Base-by-base conservation (phyloP, 1,139 yeast species). In the Debaryomycetaceae sp. region DNA sequence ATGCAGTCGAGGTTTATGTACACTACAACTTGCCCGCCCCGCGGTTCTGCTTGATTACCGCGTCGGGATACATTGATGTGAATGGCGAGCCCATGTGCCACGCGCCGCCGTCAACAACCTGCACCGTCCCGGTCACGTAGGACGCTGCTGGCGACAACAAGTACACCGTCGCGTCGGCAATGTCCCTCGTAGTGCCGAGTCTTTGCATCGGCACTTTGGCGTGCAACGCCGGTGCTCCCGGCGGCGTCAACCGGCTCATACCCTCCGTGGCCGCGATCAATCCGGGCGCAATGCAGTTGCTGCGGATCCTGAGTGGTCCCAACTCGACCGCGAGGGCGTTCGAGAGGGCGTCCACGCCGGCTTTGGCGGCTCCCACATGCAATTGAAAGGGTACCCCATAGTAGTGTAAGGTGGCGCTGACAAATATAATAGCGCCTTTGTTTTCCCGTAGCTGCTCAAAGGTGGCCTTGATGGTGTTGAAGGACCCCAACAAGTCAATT, bases 341-440 rank as follows among this genome's bases (percentile, higher is more conserved):
- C 14, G 86, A 75, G 26, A 86, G 58, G 1, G 95, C 92, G 48
- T 87, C 96, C 22, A 86, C 73, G 14, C 95, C 96, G 1, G 95
- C 95, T 56, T 86, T 86, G 5, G 95, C 95, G 0, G 96, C 95
- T 2, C 86, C 80, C 1, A 83, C 95, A 41, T 85, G 96, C 5
- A 72, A 47, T 54, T 86, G 95, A 55, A 79, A 73, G 5, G 95
- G 94, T 6, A 80, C 72, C 13, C 95, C 95, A 42, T 77, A 72
- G 53, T 81, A 82, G 52, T 86, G 95, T 32, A 86, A 62, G 1
- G 95, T 85, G 2, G 96, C 93, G 30, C 86, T 73, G 13, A 86
- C 80, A 44, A 86, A 83, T 7, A 86, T 40, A n/a, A 82, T 64
- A 3, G 72, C 53, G 13, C 96, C 96, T 51, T 73, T 73, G 40